A percentile compares a stretch with the other conserved stretches of the same genome.
Evolutionary conservation across 306 rosid genomes (phyloP).

Genomic region (Glycine soja): DNA sequence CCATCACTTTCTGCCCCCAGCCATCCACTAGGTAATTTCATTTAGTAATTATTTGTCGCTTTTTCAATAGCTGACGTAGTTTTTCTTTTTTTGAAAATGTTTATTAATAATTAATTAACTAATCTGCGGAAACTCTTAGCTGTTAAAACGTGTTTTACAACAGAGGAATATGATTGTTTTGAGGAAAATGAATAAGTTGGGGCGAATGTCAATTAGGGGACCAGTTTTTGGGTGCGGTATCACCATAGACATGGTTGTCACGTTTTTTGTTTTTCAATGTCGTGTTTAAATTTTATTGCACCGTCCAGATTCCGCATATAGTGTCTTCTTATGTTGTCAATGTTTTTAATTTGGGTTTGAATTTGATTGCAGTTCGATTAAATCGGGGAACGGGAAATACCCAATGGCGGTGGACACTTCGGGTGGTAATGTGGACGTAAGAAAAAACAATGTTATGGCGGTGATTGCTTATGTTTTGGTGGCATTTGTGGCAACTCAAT

Average conservation of each 20-base stretch:
- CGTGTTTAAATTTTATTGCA: conserved; percentile 46
- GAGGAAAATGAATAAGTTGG: neutral
- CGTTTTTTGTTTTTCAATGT: neutral
- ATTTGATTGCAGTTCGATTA: conserved; percentile 67
- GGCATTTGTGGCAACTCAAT: conserved; percentile 35
- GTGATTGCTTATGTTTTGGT: conserved; percentile 36
- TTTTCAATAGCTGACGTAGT: neutral
- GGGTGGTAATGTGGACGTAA: neutral
- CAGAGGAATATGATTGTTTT: too few species aligned
- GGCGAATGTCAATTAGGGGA: conserved; percentile 39
- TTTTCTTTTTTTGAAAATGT: too few species aligned
- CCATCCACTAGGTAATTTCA: conserved; percentile 57
- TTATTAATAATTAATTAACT: neutral
- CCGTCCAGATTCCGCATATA: conserved; percentile 21
- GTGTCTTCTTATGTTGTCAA: neutral
- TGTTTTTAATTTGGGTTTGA: conserved; percentile 5
- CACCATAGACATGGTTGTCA: conserved; percentile 36
- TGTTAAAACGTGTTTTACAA: neutral
- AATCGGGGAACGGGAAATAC: conserved; percentile 63
- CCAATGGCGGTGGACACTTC: conserved; percentile 58
- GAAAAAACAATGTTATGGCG: neutral
- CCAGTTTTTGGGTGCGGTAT: conserved; percentile 39
- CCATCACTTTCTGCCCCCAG: conserved; percentile 72
- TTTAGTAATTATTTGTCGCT: neutral
- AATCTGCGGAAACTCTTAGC: neutral